Conservation (phyloP, 192 early-diverging fungal species). For the Pilaira anomala region DNA sequence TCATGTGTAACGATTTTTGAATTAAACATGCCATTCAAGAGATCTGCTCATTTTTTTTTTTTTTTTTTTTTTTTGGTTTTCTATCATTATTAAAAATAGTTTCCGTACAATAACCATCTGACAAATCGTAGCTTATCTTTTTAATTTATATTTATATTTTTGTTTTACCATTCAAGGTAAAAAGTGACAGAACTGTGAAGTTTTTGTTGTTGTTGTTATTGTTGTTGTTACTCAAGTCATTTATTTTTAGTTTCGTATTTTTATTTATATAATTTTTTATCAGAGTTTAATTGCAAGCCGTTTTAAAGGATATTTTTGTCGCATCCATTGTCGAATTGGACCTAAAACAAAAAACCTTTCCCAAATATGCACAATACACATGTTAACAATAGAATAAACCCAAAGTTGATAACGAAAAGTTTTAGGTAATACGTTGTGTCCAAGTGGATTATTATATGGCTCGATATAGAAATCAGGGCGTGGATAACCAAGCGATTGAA, state of each 20-base stretch:
- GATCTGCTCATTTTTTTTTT: no score
- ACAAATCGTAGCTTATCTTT: no score
- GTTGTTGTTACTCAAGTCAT: background rate
- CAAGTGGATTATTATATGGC: constrained; percentile 49
- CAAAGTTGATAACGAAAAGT: constrained; percentile 52
- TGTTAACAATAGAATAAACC: constrained; percentile 47
- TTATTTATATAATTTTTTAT: background rate
- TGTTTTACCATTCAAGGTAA: no score
- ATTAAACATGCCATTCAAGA: no score
- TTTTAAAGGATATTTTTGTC: constrained; percentile 29
- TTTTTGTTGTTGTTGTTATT: no score
- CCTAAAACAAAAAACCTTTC: constrained; percentile 49
- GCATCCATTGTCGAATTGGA: constrained; percentile 38
- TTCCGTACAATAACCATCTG: no score
- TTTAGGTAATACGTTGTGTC: constrained; percentile 62
- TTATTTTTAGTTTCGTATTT: no score
- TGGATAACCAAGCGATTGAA: constrained; percentile 36
- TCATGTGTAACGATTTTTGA: no score
- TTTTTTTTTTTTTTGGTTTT: no score
- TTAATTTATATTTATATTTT: no score
- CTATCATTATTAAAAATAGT: no score
- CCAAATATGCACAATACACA: constrained; percentile 36
- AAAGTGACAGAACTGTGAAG: no score
- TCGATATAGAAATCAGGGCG: constrained; percentile 42
- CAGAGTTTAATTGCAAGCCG: constrained; percentile 42